These are phyloP conservation scores for Perilla frutescens DNA, from an alignment of 257 asterid genomes.

Conservation along the genomic window DNA sequence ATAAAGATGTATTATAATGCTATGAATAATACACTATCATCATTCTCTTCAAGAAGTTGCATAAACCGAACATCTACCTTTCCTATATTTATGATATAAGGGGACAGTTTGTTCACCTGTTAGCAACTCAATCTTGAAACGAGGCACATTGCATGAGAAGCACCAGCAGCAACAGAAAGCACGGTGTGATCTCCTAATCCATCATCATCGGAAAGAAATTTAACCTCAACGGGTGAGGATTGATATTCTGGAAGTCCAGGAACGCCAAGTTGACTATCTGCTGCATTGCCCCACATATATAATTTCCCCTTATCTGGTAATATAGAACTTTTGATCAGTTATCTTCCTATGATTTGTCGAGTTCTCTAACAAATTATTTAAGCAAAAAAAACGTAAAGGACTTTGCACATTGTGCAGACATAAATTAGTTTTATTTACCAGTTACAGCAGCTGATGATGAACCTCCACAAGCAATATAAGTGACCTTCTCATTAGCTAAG, in stretches of 20 bases:
- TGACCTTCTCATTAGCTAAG: constrained; percentile 70
- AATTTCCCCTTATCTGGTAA: constrained; percentile 75
- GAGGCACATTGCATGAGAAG: constrained; percentile 92
- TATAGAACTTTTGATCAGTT: constrained; percentile 9
- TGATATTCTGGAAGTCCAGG: constrained; percentile 85
- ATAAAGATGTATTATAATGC: not conserved
- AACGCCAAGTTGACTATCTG: constrained; percentile 81
- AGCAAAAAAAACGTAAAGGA: not conserved
- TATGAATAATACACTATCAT: constrained; percentile 2
- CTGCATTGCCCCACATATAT: constrained; percentile 94
- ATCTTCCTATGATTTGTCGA: not conserved
- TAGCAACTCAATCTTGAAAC: constrained; percentile 57
- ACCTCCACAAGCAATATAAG: constrained; percentile 89
- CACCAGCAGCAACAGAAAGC: constrained; percentile 75
- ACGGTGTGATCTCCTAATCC: constrained; percentile 65
- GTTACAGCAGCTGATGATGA: constrained; percentile 95
- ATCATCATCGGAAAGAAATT: constrained; percentile 77
- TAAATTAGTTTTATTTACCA: constrained; percentile 51
- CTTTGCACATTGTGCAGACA: not conserved
- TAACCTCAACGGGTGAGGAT: constrained; percentile 77
- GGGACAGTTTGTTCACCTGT: constrained; percentile 28
- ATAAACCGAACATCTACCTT: not conserved
- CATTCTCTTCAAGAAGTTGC: not conserved
- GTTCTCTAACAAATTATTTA: not conserved
- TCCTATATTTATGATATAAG: not conserved